Conservation (phyloP, 805 yeast genomes). For the Candida ipomoeae region DNA sequence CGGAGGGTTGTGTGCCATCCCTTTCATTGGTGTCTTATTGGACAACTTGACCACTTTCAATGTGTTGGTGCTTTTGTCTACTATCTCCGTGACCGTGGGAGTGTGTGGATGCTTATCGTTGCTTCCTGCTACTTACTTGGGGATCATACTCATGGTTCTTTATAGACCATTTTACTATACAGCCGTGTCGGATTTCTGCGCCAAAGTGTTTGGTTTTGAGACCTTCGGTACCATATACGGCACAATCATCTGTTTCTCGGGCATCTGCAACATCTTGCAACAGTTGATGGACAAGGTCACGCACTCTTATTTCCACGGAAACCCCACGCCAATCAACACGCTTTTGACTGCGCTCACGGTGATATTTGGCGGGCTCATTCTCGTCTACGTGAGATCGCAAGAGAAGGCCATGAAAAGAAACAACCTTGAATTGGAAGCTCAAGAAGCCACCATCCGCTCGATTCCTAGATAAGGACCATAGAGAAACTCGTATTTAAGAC, state of each 20-base stretch:
- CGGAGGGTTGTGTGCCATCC: constrained; percentile 85
- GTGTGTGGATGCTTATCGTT: constrained; percentile 61
- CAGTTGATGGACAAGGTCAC: constrained; percentile 66
- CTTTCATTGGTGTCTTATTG: constrained; percentile 74
- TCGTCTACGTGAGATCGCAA: constrained; percentile 42
- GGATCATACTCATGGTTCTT: constrained; percentile 68
- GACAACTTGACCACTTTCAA: constrained; percentile 68
- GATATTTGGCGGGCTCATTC: constrained; percentile 44
- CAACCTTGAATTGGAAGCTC: constrained; percentile 60
- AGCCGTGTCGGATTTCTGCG: constrained; percentile 84
- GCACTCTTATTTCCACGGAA: constrained; percentile 60
- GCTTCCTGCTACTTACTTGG: constrained; percentile 56
- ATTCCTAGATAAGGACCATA: constrained; percentile 32
- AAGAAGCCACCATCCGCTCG: constrained; percentile 46
- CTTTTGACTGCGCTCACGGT: constrained; percentile 52
- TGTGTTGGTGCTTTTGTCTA: constrained; percentile 49
- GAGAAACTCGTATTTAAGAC: neutral
- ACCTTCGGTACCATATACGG: constrained; percentile 94
- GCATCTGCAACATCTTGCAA: constrained; percentile 73
- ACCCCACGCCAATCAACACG: constrained; percentile 76
- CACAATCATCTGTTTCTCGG: constrained; percentile 74
- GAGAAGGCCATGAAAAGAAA: constrained; percentile 43
- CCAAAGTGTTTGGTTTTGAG: constrained; percentile 88
- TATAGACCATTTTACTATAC: constrained; percentile 93
- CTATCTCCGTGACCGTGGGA: constrained; percentile 61